phyloP scores from a whole-genome alignment of 2,329 filamentous ascomycete species.

The Pseudogymnoascus verrucosus region DNA sequence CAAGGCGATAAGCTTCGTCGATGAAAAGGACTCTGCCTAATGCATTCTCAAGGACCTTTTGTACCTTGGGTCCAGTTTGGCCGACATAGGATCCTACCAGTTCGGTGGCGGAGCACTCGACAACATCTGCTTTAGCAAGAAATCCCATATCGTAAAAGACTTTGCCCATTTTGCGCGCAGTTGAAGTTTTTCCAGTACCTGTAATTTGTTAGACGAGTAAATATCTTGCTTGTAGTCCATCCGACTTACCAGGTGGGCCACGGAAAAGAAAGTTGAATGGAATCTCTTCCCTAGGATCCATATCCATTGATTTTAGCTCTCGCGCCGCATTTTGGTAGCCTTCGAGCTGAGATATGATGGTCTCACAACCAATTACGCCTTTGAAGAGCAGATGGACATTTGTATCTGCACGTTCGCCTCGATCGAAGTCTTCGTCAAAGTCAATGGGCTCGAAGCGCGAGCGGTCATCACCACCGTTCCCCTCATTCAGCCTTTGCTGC shows the following conservation, averaged over 20 bases:
- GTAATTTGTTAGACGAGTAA: too few relatives aligned
- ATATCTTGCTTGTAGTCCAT: too few relatives aligned
- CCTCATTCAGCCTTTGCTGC: too few relatives aligned
- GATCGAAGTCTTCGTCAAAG: background rate
- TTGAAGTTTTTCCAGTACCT: slow-evolving; percentile 46
- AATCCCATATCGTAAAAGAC: slow-evolving; percentile 68
- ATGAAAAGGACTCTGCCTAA: background rate
- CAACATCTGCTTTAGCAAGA: slow-evolving; percentile 46
- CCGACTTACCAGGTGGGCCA: background rate
- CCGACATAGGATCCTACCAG: slow-evolving; percentile 41
- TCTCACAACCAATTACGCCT: background rate
- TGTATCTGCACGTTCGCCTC: background rate
- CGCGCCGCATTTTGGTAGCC: background rate
- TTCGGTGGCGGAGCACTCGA: slow-evolving; percentile 58
- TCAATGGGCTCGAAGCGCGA: background rate
- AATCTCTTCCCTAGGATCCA: background rate
- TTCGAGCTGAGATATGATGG: background rate
- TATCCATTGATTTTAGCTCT: background rate
- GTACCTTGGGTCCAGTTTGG: background rate
- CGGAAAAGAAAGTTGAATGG: background rate
- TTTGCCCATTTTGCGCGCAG: slow-evolving; percentile 57
- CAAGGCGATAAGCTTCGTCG: background rate
- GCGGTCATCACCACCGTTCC: too few relatives aligned
- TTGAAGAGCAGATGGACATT: background rate
- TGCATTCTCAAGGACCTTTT: background rate